These are phyloP conservation scores for Diaporthe sp. DNA, from an alignment of 2,329 filamentous ascomycete genomes.

Conservation along the genomic window DNA sequence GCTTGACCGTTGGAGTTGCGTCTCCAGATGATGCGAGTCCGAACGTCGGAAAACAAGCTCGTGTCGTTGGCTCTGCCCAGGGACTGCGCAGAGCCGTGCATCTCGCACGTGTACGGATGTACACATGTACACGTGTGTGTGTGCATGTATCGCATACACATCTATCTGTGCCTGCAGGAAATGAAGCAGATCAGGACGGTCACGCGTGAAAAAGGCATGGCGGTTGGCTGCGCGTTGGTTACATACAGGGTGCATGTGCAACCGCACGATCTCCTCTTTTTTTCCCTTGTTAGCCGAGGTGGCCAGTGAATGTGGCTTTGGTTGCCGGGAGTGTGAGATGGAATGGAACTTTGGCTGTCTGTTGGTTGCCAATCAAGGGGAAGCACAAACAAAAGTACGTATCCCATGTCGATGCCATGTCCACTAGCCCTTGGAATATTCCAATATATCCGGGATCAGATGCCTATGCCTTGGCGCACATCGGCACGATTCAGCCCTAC, in stretches of 20 bases:
- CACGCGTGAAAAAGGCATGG: not conserved
- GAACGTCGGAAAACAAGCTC: conserved; percentile 4
- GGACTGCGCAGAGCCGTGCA: conserved; percentile 7
- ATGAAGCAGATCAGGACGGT: not conserved
- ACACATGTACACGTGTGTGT: not conserved
- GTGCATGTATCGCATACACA: conserved; percentile 9
- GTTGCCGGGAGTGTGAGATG: not conserved
- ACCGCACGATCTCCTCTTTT: conserved; percentile 25
- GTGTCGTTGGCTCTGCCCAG: not conserved
- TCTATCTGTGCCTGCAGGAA: conserved; percentile 1
- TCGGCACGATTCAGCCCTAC: conserved; percentile 33
- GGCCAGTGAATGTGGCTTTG: conserved; percentile 15
- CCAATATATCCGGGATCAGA: conserved; percentile 3
- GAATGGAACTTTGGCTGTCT: not conserved
- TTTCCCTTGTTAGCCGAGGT: conserved; percentile 14
- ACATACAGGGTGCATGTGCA: conserved; percentile 12
- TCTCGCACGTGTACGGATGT: conserved; percentile 4
- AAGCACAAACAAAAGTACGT: conserved; percentile 25
- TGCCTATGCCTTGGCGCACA: conserved; percentile 9
- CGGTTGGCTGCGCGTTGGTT: conserved; percentile 25
- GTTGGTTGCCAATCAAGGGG: not conserved
- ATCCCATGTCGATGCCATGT: conserved; percentile 14
- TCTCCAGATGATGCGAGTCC: not conserved
- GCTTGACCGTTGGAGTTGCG: conserved; percentile 10
- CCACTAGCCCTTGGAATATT: not conserved